Base-by-base conservation (phyloP, 75 land plant species). In the Pinus taeda region DNA sequence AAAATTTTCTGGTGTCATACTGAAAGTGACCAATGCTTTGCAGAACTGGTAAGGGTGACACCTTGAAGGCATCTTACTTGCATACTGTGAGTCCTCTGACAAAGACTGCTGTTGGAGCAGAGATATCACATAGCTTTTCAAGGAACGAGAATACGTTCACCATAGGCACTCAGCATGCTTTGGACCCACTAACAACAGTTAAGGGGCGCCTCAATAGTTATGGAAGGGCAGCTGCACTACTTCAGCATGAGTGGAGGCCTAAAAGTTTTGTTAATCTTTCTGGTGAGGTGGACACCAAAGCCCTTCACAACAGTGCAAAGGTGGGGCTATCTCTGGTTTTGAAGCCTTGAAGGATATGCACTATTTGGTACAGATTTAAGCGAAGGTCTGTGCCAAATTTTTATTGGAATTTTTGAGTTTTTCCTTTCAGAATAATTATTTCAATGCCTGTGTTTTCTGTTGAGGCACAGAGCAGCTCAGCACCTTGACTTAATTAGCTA, bases 241-340 rank as follows among this genome's bases (percentile, higher is more conserved):
- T 85, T 45, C 87, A 85, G 82, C 87, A 85, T 42, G 87, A 85
- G 79, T 85, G 87, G 87, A 75, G 88, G 83, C 87, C 87, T 15
- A 85, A 84, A 73, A 84, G 87, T 15, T 57, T 79, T 66, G 71
- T 85, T 60, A 85, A 86, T 15, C 26, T 85, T 71, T 85, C 87
- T 61, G 87, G 82, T 36, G 86, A 85, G 71, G 81, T 85, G 30
- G 86, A 85, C 66, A 80, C 87, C 58, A 85, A 84, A 59, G 83
- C 87, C 29, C 62, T 85, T 66, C 78, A 85, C 56, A 85, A 80
- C 69, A 65, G 67, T 57, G 78, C 87, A 29, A 85, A 84, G 87
- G 59, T 84, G 76, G 87, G 87, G 12, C 73, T 85, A 59, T 87
- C 87, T 37, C 37, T 85, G 66, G 79, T 83, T 55, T 60, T 85